Evolutionary conservation across 352 stramenopile species (phyloP), one percentile per base, ranked within the genome.

Genomic region (Phytopythium litorale): DNA sequence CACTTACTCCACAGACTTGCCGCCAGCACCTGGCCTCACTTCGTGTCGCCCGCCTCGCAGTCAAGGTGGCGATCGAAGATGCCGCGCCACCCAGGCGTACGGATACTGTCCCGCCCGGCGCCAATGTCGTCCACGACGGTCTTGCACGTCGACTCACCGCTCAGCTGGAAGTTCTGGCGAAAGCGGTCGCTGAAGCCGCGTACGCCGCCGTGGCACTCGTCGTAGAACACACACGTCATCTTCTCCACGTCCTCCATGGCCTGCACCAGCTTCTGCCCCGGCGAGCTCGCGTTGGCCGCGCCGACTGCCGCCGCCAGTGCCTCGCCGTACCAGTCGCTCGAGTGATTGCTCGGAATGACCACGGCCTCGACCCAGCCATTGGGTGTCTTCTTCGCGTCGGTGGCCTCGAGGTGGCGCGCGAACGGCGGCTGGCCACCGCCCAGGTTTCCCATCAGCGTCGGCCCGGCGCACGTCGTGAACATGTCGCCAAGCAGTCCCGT

Each of bases 211-310:
- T 82, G 85, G 58, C 87, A 96, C 61, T 94, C 83, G 58, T 94
- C 75, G 60, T 91, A 93, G 58, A 94, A 94, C 46, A 96, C 71
- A 55, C 87, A 96, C 11, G 87, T 92, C 87, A 96, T 96, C 73
- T 92, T 92, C 65, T 94, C 82, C 35, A 95, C 81, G 54, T 94
- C 85, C 19, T 78, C 59, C 19, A 94, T 73, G 9, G 79, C 80
- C 33, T 76, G 58, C 8, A 77, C 54, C 21, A 75, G 68, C 33
- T 68, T 25, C 60, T 70, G 46, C 8, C 62, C 65, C 35, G 58
- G 48, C 28, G 68, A 59, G 60, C 35, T n/a, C 55, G 71, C 48
- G 23, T 58, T 71, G 5, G 72, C 73, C 37, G 60, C 68, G 55
- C 81, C 81, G 45, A 71, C 54, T 19, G 81, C 82, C 15, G 73